Percentiles rank a stretch among this genome's conserved stretches.
Evolutionary conservation across 352 stramenopile species (phyloP).

Genomic region (Globisporangium paddicum): DNA sequence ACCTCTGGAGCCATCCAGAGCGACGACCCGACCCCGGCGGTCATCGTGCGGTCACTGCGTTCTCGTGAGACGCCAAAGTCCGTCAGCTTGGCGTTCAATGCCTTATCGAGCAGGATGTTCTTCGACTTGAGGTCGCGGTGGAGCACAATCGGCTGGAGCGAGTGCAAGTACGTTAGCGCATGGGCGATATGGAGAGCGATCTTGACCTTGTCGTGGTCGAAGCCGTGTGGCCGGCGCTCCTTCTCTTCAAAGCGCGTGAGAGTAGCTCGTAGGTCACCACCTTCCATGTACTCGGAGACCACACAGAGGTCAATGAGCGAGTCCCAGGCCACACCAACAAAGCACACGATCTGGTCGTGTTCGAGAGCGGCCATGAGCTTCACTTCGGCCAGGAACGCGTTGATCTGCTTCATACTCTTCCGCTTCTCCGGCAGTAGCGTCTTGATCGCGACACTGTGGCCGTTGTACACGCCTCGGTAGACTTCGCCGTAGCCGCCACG

Average conservation of each 20-base stretch:
- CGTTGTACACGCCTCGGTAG: constrained; percentile 22
- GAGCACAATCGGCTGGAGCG: constrained; percentile 23
- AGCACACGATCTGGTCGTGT: constrained; percentile 35
- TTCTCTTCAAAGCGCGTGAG: constrained; percentile 14
- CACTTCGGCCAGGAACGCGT: constrained; percentile 34
- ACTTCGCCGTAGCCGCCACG: constrained; percentile 33
- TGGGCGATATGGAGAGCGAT: constrained; percentile 40
- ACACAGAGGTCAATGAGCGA: constrained; percentile 28
- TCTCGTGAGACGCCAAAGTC: constrained; percentile 46
- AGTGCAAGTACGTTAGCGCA: constrained; percentile 47
- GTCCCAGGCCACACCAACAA: constrained; percentile 40
- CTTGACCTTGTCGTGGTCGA: constrained; percentile 44
- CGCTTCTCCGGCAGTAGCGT: constrained; percentile 17
- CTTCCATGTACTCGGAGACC: constrained; percentile 30
- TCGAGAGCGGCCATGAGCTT: constrained; percentile 37
- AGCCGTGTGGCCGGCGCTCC: constrained; percentile 25
- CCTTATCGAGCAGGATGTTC: constrained; percentile 36
- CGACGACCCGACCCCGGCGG: constrained; percentile 26
- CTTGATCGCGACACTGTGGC: constrained; percentile 22
- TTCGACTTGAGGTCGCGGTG: constrained; percentile 24
- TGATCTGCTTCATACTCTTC: constrained; percentile 23
- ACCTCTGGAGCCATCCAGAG: constrained; percentile 46
- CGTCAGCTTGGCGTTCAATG: constrained; percentile 31
- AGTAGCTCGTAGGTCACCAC: constrained; percentile 22
- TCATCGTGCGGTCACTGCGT: constrained; percentile 28